phyloP scores from a whole-genome alignment of 345 rosid genomes.

The Eutrema japonicum region DNA sequence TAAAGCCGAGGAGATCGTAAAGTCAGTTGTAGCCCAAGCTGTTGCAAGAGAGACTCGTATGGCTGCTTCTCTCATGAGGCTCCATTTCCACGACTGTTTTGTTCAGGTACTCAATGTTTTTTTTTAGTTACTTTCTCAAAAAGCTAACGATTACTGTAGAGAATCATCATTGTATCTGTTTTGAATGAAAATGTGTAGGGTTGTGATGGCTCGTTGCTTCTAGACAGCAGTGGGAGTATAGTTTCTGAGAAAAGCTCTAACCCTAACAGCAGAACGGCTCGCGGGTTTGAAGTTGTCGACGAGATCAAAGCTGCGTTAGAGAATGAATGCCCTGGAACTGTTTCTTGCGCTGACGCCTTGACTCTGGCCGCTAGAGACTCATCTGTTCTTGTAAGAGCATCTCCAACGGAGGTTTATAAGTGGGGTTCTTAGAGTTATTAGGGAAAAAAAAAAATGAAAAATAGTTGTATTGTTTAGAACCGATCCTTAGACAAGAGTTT shows the following conservation, averaged over 20 bases:
- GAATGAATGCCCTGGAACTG: slow-evolving; percentile 69
- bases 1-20: slow-evolving; percentile 58
- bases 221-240: slow-evolving; percentile 69
- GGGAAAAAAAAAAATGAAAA: too few species aligned
- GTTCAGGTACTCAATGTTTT: slow-evolving; percentile 54
- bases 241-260: slow-evolving; percentile 71
- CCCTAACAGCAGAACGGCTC: slow-evolving; percentile 75
- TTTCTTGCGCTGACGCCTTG: slow-evolving; percentile 87
- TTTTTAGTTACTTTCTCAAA: slow-evolving; percentile 18
- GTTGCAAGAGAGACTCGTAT: slow-evolving; percentile 64
- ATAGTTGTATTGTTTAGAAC: too few species aligned
- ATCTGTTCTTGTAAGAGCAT: slow-evolving; percentile 80
- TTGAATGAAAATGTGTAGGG: slow-evolving; percentile 54
- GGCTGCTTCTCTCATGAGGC: slow-evolving; percentile 82
- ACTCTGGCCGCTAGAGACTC: slow-evolving; percentile 92
- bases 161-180: background rate
- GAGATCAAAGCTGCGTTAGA: slow-evolving; percentile 78
- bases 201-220: slow-evolving; percentile 79
- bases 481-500: too few species aligned
- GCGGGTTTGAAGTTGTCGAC: slow-evolving; percentile 87
- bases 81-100: slow-evolving; percentile 87
- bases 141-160: background rate
- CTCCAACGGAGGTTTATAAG: too few species aligned
- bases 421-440: too few species aligned
- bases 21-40: slow-evolving; percentile 61